Conservation (phyloP, 169 alveolate genomes). For the Plasmodium inui region DNA sequence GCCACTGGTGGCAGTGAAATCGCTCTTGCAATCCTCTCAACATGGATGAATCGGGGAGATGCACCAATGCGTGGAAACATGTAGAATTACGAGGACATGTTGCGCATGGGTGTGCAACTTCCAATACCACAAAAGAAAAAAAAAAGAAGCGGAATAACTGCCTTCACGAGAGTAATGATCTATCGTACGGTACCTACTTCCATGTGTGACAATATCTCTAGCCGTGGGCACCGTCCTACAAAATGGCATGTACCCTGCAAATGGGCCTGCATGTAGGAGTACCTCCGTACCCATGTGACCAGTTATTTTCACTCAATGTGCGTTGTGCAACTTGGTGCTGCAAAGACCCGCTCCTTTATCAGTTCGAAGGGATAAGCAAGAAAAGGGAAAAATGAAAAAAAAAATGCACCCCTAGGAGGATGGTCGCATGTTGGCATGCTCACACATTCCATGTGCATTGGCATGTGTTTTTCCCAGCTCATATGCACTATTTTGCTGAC, state of each 20-base stretch:
- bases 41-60: too few relatives aligned
- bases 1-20: too few relatives aligned
- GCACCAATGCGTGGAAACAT: too few relatives aligned
- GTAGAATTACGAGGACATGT: too few relatives aligned
- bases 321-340: conserved; percentile 43
- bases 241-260: neutral
- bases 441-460: neutral
- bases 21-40: too few relatives aligned
- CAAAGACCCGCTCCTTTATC: neutral
- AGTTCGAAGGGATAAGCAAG: neutral
- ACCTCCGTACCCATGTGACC: neutral
- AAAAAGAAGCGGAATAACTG: neutral
- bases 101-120: too few relatives aligned
- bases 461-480: neutral
- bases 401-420: neutral
- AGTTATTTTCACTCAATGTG: neutral
- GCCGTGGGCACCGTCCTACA: neutral
- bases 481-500: neutral
- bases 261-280: neutral
- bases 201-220: neutral
- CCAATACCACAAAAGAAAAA: too few relatives aligned
- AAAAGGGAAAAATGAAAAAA: neutral
- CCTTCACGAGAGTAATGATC: neutral
- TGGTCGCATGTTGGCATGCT: neutral
- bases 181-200: neutral